Conservation (phyloP, 768 basidiomycete species). For the Collybia sp. region DNA sequence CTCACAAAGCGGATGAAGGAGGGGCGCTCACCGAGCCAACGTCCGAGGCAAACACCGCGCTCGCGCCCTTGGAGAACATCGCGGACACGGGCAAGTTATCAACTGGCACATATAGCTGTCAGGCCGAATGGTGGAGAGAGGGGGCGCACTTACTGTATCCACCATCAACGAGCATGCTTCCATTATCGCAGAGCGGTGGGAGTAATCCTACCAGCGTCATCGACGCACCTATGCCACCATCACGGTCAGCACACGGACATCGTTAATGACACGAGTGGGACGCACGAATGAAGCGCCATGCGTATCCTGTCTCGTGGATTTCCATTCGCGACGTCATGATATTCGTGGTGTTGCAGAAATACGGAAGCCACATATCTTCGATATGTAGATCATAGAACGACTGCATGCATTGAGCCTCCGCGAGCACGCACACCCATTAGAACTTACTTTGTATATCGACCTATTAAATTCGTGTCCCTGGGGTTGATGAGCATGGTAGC, state of each 20-base stretch:
- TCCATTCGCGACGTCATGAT: conserved; percentile 97
- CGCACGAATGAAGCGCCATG: conserved; percentile 89
- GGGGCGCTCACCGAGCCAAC: conserved; percentile 71
- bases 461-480: conserved; percentile 96
- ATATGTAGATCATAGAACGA: conserved; percentile 93
- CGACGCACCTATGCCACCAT: conserved; percentile 63
- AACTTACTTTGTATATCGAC: conserved; percentile 78
- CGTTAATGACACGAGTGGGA: conserved; percentile 1
- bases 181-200: conserved; percentile 92
- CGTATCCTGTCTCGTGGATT: conserved; percentile 97
- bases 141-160: conserved; percentile 63
- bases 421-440: not conserved
- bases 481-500: conserved; percentile 3
- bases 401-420: conserved; percentile 23
- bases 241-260: conserved; percentile 5
- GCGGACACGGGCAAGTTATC: conserved; percentile 89
- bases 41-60: conserved; percentile 87
- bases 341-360: conserved; percentile 97
- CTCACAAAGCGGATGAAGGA: no score
- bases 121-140: conserved; percentile 4
- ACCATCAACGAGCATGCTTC: conserved; percentile 87
- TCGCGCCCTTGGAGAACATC: conserved; percentile 91
- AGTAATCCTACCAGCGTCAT: conserved; percentile 96
- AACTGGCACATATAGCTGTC: conserved; percentile 38
- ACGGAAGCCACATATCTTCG: conserved; percentile 98